A percentile compares a stretch with the other conserved stretches of the same genome.
Evolutionary conservation across 805 yeast species (phyloP).

Genomic region (Saccharomycopsis sp.): DNA sequence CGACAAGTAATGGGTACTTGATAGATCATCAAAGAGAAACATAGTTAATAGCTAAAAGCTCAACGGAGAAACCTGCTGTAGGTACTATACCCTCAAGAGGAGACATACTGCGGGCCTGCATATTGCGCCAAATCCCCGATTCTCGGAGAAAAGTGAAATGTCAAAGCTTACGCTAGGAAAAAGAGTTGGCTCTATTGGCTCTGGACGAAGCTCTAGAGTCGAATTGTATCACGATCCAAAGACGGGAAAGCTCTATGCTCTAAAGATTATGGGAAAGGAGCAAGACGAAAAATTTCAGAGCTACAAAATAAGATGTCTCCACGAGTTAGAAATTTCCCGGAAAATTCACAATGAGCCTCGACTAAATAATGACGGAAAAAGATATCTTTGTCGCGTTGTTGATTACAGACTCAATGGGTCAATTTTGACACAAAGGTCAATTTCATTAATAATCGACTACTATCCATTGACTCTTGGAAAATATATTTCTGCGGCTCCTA

Average conservation of each 20-base stretch:
- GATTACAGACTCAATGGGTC: background rate
- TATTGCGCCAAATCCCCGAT: too few relatives aligned
- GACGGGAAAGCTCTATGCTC: background rate
- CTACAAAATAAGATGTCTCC: slow-evolving; percentile 5
- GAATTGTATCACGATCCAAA: slow-evolving; percentile 4
- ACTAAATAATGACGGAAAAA: background rate
- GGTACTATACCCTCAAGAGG: too few relatives aligned
- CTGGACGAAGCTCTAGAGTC: slow-evolving; percentile 13
- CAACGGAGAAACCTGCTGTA: too few relatives aligned
- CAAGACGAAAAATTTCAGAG: background rate
- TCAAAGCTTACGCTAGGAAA: background rate
- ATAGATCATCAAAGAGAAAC: too few relatives aligned
- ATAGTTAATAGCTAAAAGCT: too few relatives aligned
- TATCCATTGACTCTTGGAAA: slow-evolving; percentile 13
- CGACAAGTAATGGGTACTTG: too few relatives aligned
- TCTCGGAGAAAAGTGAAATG: too few relatives aligned
- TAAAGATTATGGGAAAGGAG: slow-evolving; percentile 1
- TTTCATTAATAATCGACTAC: slow-evolving; percentile 10
- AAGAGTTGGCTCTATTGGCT: slow-evolving; percentile 7
- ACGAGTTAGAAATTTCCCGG: slow-evolving; percentile 1
- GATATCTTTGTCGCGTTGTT: slow-evolving; percentile 1
- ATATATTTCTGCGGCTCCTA: slow-evolving; percentile 7
- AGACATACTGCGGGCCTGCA: too few relatives aligned
- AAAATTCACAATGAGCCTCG: background rate
- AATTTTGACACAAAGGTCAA: background rate